phyloP scores from a whole-genome alignment of 2,329 filamentous ascomycete genomes.

The Hymenotorrendiella dingleyae region DNA sequence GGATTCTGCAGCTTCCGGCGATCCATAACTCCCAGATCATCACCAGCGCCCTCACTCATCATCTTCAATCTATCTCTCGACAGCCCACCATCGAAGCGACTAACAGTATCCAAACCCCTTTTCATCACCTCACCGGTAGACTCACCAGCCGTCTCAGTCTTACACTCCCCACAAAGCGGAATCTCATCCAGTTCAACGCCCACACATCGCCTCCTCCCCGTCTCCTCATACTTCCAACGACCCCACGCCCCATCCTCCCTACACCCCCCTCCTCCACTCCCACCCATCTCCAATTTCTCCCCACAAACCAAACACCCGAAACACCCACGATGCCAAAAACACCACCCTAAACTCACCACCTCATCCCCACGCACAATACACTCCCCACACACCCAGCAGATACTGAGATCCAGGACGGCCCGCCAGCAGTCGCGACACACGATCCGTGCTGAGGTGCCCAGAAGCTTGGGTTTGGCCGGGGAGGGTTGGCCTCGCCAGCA shows the following conservation, averaged over 20 bases:
- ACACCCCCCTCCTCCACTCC: conserved; percentile 3
- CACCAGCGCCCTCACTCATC: conserved; percentile 21
- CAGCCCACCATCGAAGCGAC: conserved; percentile 41
- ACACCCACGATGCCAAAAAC: conserved; percentile 52
- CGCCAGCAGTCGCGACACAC: conserved; percentile 43
- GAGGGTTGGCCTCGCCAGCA: conserved; percentile 41
- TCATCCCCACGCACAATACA: conserved; percentile 47
- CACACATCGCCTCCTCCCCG: conserved; percentile 6
- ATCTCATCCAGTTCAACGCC: conserved; percentile 40
- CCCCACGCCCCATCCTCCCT: background rate
- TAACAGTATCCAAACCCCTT: conserved; percentile 39
- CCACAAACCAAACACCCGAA: conserved; percentile 52
- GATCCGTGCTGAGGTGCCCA: conserved; percentile 44
- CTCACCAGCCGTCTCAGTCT: conserved; percentile 32
- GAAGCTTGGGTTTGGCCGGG: conserved; percentile 32
- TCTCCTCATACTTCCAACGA: conserved; percentile 1
- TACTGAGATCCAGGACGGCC: conserved; percentile 45
- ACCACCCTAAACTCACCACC: conserved; percentile 54
- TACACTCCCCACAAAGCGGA: conserved; percentile 45
- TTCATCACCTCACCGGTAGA: conserved; percentile 32
- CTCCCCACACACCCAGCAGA: conserved; percentile 54
- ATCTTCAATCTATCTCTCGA: conserved; percentile 39
- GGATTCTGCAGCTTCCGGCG: conserved; percentile 5
- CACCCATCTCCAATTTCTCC: conserved; percentile 5
- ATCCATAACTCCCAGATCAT: conserved; percentile 4